Evolutionary conservation across 352 stramenopile species (phyloP), one percentile per base, ranked within the genome.

Genomic region (Phytopythium chamaehyphon): DNA sequence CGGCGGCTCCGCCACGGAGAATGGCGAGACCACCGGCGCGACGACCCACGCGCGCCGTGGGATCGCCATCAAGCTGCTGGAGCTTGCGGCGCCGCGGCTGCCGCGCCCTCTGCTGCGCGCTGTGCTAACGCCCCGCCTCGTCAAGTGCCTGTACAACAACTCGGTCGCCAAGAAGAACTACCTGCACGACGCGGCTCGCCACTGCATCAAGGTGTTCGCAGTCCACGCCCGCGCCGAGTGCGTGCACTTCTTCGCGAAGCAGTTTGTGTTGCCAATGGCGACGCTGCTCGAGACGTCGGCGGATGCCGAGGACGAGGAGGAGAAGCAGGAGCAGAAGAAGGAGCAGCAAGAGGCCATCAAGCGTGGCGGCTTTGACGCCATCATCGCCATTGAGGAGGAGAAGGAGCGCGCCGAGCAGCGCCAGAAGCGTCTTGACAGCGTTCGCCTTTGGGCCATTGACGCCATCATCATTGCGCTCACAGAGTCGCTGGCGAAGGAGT

Each of bases 141-240:
- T 95, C 66, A 89, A 82, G 66, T 88, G 80, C 28, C 60, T 95
- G 23, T 90, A 86, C 66, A 87, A 83, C 54, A 95, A 95, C 54
- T 71, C 76, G 37, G 72, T 88, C 3, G 73, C 73, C 40, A 87
- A 84, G 62, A 88, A 83, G 57, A 93, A 86, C 54, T 90, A 90
- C 50, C 58, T 95, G 43, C 80, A 95, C 57, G 82, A 86, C 19
- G 84, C 84, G 38, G 84, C 82, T 19, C 68, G 72, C 46, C 76
- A 88, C 59, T 83, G 66, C 37, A 55, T 95, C 37, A 74, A 86
- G 48, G 67, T 57, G 0, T 90, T 95, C 37, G 73, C 66, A 0
- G 43, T 62, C 4, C 64, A 60, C 9, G 66, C 74, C 1, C 78
- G 75, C 12, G 49, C 58, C 16, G 80, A 90, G 63, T 90, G 83